These are phyloP conservation scores for Diaporthe capsici DNA, from an alignment of 2,329 filamentous ascomycete genomes.

Conservation along the genomic window DNA sequence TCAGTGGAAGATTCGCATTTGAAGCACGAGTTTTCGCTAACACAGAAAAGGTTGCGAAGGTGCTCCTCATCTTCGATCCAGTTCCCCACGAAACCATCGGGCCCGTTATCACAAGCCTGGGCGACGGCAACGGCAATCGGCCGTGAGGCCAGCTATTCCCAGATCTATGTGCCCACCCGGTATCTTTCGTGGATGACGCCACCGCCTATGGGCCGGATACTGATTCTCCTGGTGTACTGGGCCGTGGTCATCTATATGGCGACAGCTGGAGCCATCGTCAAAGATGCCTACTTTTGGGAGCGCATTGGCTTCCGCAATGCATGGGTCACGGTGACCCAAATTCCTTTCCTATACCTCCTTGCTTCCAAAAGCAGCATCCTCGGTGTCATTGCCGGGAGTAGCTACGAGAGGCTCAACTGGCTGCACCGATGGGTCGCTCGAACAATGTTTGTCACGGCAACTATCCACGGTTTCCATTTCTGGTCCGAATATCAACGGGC, in stretches of 20 bases:
- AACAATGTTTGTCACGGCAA: constrained; percentile 77
- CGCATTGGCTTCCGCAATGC: constrained; percentile 77
- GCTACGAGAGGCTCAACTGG: constrained; percentile 81
- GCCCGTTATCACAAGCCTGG: constrained; percentile 63
- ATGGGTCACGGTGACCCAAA: constrained; percentile 75
- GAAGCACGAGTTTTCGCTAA: not conserved
- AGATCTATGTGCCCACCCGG: constrained; percentile 62
- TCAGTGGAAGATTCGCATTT: constrained; percentile 46
- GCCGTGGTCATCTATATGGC: constrained; percentile 71
- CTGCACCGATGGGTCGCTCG: constrained; percentile 80
- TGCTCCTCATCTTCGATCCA: constrained; percentile 59
- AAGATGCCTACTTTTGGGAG: constrained; percentile 72
- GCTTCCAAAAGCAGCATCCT: constrained; percentile 72
- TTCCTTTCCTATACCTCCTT: constrained; percentile 75
- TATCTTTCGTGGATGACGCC: constrained; percentile 70
- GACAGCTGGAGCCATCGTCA: constrained; percentile 60
- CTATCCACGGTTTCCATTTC: constrained; percentile 80
- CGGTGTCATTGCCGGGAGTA: constrained; percentile 72
- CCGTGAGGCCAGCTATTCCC: constrained; percentile 70
- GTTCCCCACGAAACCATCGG: constrained; percentile 67
- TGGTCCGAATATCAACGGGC: constrained; percentile 73
- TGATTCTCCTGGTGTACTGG: constrained; percentile 71
- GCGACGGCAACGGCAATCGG: constrained; percentile 71
- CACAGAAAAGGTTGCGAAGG: constrained; percentile 59
- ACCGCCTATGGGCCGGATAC: constrained; percentile 68